Percentiles rank a stretch among this genome's conserved stretches.
These are phyloP conservation scores for Breviolum minutum DNA, from an alignment of 73 alveolate species.

Conservation along the genomic window DNA sequence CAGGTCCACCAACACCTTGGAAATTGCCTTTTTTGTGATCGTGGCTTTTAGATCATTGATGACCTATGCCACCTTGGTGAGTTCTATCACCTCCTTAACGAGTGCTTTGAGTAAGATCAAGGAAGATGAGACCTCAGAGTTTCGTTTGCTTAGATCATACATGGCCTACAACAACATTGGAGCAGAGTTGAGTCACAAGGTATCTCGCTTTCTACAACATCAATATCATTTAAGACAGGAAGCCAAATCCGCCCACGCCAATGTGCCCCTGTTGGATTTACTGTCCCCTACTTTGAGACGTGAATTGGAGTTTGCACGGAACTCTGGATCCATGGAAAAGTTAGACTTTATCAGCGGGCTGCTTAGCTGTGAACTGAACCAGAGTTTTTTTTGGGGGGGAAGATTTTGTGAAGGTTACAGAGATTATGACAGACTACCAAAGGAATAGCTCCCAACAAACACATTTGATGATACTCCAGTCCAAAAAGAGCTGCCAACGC, in stretches of 20 bases:
- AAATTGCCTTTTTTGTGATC: constrained; percentile 25
- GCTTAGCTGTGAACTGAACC: not conserved
- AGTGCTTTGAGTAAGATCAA: constrained; percentile 30
- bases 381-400: not conserved
- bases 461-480: not conserved
- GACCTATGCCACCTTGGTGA: constrained; percentile 58
- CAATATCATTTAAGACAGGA: constrained; percentile 31
- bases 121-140: constrained; percentile 57
- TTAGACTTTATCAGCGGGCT: not conserved
- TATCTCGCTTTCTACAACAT: constrained; percentile 43
- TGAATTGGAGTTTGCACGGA: constrained; percentile 12
- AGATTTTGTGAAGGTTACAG: not conserved
- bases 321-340: not conserved
- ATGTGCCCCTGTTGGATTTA: constrained; percentile 55
- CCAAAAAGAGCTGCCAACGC: no score
- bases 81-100: constrained; percentile 33
- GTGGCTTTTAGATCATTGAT: constrained; percentile 45
- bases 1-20: constrained; percentile 50
- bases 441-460: not conserved
- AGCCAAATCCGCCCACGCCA: constrained; percentile 33
- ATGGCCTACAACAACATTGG: constrained; percentile 60
- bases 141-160: constrained; percentile 47
- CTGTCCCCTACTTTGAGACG: constrained; percentile 1
- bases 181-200: constrained; percentile 52
- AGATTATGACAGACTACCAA: not conserved